Evolutionary conservation across 768 basidiomycete species (phyloP).

Genomic region (Boletellus ananas): DNA sequence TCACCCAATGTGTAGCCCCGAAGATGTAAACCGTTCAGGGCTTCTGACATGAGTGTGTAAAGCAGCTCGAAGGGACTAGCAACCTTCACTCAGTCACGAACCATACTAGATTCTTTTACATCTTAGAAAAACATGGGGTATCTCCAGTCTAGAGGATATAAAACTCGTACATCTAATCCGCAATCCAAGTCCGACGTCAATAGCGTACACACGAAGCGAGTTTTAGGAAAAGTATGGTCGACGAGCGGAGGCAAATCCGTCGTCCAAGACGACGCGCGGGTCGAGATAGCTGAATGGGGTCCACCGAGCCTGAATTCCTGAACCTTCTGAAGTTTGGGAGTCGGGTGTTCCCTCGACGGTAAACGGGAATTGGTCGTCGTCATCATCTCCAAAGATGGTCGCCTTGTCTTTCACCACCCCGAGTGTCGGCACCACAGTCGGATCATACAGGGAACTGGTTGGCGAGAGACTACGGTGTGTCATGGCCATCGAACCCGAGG

Average conservation of each 20-base stretch:
- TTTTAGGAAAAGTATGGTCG: conserved; percentile 31
- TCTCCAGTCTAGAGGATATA: conserved; percentile 22
- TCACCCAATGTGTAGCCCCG: neutral
- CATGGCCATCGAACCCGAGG: conserved; percentile 49
- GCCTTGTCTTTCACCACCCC: conserved; percentile 30
- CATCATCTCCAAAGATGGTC: conserved; percentile 44
- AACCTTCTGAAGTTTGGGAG: conserved; percentile 12
- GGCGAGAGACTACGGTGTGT: conserved; percentile 37
- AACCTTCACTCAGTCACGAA: conserved; percentile 12
- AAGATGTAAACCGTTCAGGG: neutral
- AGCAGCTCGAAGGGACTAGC: neutral
- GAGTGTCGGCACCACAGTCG: conserved; percentile 36
- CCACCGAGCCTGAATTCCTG: conserved; percentile 19
- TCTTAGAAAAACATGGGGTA: conserved; percentile 14
- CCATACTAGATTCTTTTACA: neutral
- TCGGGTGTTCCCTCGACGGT: conserved; percentile 23
- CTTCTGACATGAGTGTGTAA: neutral
- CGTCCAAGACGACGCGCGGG: conserved; percentile 31
- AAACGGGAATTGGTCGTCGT: conserved; percentile 54
- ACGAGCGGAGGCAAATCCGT: conserved; percentile 42
- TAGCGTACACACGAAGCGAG: conserved; percentile 2
- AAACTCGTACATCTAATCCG: conserved; percentile 12
- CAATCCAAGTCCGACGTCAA: conserved; percentile 11
- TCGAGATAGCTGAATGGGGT: conserved; percentile 33
- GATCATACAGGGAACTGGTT: conserved; percentile 17